Evolutionary conservation across 345 rosid genomes (phyloP).

Genomic region (Eucalyptus sp.): DNA sequence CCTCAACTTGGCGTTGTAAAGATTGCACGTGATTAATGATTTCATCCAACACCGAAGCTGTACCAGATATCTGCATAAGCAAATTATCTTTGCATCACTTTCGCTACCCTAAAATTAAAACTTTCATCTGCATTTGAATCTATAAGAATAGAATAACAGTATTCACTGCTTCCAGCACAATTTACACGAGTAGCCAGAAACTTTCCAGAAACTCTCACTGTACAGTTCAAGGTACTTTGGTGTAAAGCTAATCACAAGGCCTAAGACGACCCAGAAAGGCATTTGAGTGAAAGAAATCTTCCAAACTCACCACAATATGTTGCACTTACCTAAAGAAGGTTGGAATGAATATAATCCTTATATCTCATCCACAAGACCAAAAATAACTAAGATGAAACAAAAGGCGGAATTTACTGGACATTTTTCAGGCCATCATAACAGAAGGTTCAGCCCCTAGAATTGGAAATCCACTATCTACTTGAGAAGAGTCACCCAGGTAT

Average conservation of each 20-base stretch:
- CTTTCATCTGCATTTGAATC: not conserved
- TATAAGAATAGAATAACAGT: not conserved
- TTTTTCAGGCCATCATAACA: not conserved
- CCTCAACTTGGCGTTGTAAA: conserved; percentile 97
- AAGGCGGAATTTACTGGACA: not conserved
- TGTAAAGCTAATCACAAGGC: not conserved
- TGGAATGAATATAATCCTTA: not conserved
- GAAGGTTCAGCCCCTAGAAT: not conserved
- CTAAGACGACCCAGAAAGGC: not conserved
- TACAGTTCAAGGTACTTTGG: not conserved
- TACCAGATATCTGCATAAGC: conserved; percentile 78
- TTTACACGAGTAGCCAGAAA: not conserved
- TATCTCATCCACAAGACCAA: not conserved
- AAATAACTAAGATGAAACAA: not conserved
- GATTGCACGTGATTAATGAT: conserved; percentile 94
- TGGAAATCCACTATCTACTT: not conserved
- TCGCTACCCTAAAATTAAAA: not conserved
- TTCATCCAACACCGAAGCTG: conserved; percentile 89
- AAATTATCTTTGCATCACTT: conserved; percentile 3
- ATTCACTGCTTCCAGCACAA: not conserved
- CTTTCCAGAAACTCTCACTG: not conserved
- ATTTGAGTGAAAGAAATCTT: not conserved
- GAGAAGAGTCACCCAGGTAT: not conserved
- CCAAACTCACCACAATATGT: not conserved
- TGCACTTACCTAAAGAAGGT: not conserved